Percentiles rank a stretch among this genome's conserved stretches.
These are phyloP conservation scores for Lachnellula arida DNA, from an alignment of 2,329 filamentous ascomycete species.

Conservation along the genomic window DNA sequence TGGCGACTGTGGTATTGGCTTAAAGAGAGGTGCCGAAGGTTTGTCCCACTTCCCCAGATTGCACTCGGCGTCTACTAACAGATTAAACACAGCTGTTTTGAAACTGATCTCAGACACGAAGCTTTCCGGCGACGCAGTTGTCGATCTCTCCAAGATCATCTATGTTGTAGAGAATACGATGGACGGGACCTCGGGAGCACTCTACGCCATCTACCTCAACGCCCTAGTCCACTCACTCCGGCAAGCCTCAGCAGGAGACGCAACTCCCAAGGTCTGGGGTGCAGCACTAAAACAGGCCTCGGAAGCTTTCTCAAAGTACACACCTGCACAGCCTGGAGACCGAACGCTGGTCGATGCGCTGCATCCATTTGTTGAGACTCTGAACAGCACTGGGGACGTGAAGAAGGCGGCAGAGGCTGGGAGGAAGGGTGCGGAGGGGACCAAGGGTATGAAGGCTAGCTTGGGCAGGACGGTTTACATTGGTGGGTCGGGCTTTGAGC, in stretches of 20 bases:
- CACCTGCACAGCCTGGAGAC: conserved; percentile 83
- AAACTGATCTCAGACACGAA: conserved; percentile 38
- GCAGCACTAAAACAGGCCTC: conserved; percentile 66
- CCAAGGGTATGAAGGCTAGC: conserved; percentile 88
- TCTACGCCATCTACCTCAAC: conserved; percentile 73
- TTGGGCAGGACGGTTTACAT: conserved; percentile 82
- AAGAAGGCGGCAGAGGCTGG: conserved; percentile 72
- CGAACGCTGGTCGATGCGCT: conserved; percentile 87
- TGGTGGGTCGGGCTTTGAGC: conserved; percentile 66
- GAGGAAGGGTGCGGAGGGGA: conserved; percentile 70
- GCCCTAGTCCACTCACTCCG: conserved; percentile 52
- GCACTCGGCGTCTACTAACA: conserved; percentile 19
- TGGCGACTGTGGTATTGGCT: conserved; percentile 65
- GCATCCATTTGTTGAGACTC: conserved; percentile 74
- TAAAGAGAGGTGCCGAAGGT: conserved; percentile 64
- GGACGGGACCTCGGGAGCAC: conserved; percentile 72
- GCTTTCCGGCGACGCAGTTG: conserved; percentile 51
- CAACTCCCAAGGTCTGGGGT: conserved; percentile 50
- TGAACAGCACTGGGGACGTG: conserved; percentile 61
- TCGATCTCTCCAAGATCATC: conserved; percentile 56
- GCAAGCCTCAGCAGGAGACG: conserved; percentile 25
- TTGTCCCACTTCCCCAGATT: conserved; percentile 9
- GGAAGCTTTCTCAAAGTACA: conserved; percentile 72
- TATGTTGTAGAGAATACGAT: conserved; percentile 63
- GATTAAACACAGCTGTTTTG: conserved; percentile 36